phyloP scores from a whole-genome alignment of 1,284 basidiomycete genomes.

The Abortiporus biennis region DNA sequence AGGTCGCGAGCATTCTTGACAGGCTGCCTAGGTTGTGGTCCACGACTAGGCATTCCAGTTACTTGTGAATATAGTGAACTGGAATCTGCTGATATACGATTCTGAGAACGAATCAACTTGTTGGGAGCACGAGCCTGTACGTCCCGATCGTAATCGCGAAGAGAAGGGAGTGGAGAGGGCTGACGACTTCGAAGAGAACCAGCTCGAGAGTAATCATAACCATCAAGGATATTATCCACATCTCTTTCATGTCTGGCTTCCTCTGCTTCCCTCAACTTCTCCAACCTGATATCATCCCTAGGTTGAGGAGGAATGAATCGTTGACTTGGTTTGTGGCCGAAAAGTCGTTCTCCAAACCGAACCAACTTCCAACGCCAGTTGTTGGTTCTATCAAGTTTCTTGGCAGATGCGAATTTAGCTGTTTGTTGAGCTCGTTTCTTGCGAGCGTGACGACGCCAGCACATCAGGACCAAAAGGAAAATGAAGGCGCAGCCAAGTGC shows the following conservation, averaged over 20 bases:
- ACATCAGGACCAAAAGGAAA: conserved; percentile 57
- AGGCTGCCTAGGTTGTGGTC: conserved; percentile 64
- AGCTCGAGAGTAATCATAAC: conserved; percentile 39
- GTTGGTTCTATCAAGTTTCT: conserved; percentile 39
- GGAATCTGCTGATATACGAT: conserved; percentile 19
- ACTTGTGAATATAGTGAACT: conserved; percentile 63
- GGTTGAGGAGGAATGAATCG: neutral
- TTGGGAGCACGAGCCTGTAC: conserved; percentile 11
- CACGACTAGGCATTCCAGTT: conserved; percentile 52
- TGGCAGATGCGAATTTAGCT: conserved; percentile 54
- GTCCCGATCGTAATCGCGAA: conserved; percentile 21
- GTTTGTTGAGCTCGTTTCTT: conserved; percentile 62
- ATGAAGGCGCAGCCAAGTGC: conserved; percentile 73
- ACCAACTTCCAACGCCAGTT: conserved; percentile 51
- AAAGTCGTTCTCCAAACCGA: conserved; percentile 51
- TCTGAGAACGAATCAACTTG: conserved; percentile 16
- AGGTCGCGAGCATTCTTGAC: conserved; percentile 38
- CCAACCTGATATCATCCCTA: conserved; percentile 26
- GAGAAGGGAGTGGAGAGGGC: conserved; percentile 30
- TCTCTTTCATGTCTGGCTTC: conserved; percentile 38
- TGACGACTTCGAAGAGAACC: conserved; percentile 28
- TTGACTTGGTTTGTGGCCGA: conserved; percentile 41
- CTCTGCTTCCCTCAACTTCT: conserved; percentile 37
- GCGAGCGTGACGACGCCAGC: conserved; percentile 63
- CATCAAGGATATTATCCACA: conserved; percentile 44